These are phyloP conservation scores for Xylaria sp. DNA, from an alignment of 2,329 filamentous ascomycete species.

Conservation along the genomic window DNA sequence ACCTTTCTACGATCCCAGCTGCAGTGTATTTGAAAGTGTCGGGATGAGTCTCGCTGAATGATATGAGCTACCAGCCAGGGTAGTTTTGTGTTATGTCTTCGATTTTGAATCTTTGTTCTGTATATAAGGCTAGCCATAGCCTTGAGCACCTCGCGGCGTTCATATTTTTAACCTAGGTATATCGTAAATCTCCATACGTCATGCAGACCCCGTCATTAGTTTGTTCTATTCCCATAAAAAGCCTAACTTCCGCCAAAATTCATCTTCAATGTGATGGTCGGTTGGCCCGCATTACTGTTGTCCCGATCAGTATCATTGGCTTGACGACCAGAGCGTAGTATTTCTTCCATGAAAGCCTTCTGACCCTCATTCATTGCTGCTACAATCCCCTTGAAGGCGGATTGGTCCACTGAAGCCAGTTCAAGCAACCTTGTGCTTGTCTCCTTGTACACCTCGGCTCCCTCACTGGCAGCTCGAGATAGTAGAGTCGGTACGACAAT, in stretches of 20 bases:
- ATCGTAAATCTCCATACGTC: conserved; percentile 20
- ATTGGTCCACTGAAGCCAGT: conserved; percentile 79
- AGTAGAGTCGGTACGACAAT: conserved; percentile 83
- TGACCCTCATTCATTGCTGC: conserved; percentile 75
- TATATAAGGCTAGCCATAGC: neutral
- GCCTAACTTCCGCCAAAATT: conserved; percentile 71
- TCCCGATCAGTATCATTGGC: conserved; percentile 55
- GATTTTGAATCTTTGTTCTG: conserved; percentile 11
- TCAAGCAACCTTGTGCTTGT: conserved; percentile 83
- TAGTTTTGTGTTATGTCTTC: conserved; percentile 1
- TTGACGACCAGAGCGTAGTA: conserved; percentile 74
- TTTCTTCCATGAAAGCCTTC: conserved; percentile 81
- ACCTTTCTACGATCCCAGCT: neutral
- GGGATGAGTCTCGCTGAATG: neutral
- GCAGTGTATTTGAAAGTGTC: neutral
- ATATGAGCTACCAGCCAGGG: neutral
- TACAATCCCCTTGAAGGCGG: conserved; percentile 79
- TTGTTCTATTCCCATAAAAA: conserved; percentile 1
- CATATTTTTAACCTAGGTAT: conserved; percentile 1
- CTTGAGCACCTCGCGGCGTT: neutral
- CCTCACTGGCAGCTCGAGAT: conserved; percentile 74
- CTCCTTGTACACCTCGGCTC: conserved; percentile 71
- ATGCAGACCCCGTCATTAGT: conserved; percentile 3
- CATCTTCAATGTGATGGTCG: conserved; percentile 95
- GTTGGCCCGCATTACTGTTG: conserved; percentile 64